Evolutionary conservation across 176 grass and related monocot genomes (phyloP), one percentile per base, ranked within the genome.

Genomic region (Musa beccarii): DNA sequence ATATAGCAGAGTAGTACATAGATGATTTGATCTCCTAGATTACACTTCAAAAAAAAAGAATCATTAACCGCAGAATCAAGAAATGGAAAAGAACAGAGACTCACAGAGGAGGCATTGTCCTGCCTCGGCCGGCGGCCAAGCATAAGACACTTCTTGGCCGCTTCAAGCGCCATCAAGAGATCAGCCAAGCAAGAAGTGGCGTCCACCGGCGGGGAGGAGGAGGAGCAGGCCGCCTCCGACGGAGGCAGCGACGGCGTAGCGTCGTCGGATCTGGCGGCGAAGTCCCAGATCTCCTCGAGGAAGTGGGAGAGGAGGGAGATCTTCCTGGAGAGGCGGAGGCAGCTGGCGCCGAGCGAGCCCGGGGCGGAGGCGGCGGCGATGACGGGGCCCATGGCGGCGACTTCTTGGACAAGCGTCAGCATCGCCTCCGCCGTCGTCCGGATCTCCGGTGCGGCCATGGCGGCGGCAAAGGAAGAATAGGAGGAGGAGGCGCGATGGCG

Each of bases 271-370:
- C 71, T 71, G 59, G 77, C 72, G 56, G 70, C 68, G 28, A 76
- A 87, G 49, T 83, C 81, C 25, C 77, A 62, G 51, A 99, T 85
- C 86, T 98, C 90, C 25, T 89, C 82, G 1, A 85, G 66, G 80
- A 98, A 85, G 85, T 98, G 88, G 53, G 86, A 85, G 54, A 98
- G 90, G 73, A 98, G 79, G 19, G 90, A 93, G 64, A 98, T 90
- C 82, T 98, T 98, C 24, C 88, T 73, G 10, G 88, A 82, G 64
- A 91, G 86, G 72, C 88, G 82, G 68, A 91, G 90, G 88, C 84
- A 93, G 77, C 89, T 88, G 26, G 86, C 73, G 71, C 86, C 76
- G 66, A 98, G 84, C 23, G 78, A 71, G n/a, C 82, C 83, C 43
- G 80, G 81, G 17, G 82, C 79, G 4, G 78, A 65, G 43, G 84